Evolutionary conservation across 331 rosid species (phyloP).

Genomic region (Arachis monticola): DNA sequence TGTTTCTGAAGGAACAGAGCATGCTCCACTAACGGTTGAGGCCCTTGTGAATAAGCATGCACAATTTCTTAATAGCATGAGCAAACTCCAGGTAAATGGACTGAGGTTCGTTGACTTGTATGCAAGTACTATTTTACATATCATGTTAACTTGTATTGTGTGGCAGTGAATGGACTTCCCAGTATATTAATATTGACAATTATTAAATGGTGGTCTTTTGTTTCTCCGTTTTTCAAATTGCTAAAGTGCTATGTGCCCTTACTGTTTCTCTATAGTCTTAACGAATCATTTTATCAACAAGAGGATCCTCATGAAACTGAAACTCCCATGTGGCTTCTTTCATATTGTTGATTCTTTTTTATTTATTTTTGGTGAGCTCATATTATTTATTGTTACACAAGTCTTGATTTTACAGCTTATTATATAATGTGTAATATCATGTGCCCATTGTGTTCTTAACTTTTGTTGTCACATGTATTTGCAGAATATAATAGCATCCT

Average conservation of each 20-base stretch:
- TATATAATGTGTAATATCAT: neutral
- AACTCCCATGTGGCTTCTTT: constrained; percentile 23
- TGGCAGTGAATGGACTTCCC: neutral
- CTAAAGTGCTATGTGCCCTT: constrained; percentile 13
- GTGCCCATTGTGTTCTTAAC: too few species aligned
- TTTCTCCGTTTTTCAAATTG: neutral
- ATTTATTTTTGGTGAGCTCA: too few species aligned
- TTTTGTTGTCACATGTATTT: too few species aligned
- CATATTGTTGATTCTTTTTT: neutral
- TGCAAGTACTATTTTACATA: neutral
- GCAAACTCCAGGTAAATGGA: constrained; percentile 87
- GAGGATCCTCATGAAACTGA: constrained; percentile 14
- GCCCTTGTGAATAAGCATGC: constrained; percentile 83
- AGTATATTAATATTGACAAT: constrained; percentile 8
- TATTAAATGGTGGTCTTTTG: neutral
- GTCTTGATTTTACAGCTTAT: constrained; percentile 38
- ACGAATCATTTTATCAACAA: neutral
- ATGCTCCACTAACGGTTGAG: constrained; percentile 83
- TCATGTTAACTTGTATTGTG: constrained; percentile 15
- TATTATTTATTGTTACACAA: neutral
- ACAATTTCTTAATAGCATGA: constrained; percentile 81
- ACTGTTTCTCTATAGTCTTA: constrained; percentile 12
- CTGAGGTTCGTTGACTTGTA: neutral
- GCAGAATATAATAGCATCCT: too few species aligned
- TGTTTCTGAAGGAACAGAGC: constrained; percentile 73